Percentiles rank a stretch among this genome's conserved stretches.
These are phyloP conservation scores for Hanseniaspora hatyaiensis DNA, from an alignment of 805 yeast genomes.

Conservation along the genomic window DNA sequence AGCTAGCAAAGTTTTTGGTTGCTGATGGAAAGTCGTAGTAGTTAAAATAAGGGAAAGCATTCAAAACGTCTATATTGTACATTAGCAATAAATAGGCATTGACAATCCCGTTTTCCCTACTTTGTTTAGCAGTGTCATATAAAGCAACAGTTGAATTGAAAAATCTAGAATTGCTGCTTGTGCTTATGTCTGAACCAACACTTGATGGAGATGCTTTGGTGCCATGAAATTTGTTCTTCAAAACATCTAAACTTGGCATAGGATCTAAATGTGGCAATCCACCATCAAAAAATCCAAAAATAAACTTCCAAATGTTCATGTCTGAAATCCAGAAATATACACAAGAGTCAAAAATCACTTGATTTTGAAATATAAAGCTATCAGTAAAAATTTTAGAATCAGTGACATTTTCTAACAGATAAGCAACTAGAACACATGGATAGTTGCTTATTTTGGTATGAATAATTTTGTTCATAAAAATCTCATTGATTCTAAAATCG, in stretches of 20 bases:
- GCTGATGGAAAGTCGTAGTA: not conserved
- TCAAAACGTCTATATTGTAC: constrained; percentile 3
- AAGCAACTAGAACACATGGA: constrained; percentile 3
- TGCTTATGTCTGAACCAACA: no score
- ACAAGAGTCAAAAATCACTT: constrained; percentile 5
- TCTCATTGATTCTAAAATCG: no score
- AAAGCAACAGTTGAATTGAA: no score
- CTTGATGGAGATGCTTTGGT: no score
- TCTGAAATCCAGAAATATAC: constrained; percentile 14
- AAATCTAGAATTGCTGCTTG: not conserved
- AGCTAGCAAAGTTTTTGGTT: not conserved
- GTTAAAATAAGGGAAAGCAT: constrained; percentile 5
- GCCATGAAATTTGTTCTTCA: no score
- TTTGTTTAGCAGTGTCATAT: constrained; percentile 11
- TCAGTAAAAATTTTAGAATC: constrained; percentile 2
- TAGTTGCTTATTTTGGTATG: not conserved
- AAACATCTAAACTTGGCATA: no score
- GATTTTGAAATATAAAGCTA: constrained; percentile 1
- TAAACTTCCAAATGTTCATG: constrained; percentile 13
- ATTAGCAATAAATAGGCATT: constrained; percentile 7
- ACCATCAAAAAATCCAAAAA: constrained; percentile 15
- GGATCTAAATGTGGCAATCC: constrained; percentile 3
- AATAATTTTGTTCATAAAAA: no score
- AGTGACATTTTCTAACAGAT: not conserved
- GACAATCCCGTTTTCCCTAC: constrained; percentile 9